Percentiles rank a stretch among this genome's conserved stretches.
Evolutionary conservation across 371 early-diverging fungal species (phyloP).

Genomic region (Batrachochytrium dendrobatidis): DNA sequence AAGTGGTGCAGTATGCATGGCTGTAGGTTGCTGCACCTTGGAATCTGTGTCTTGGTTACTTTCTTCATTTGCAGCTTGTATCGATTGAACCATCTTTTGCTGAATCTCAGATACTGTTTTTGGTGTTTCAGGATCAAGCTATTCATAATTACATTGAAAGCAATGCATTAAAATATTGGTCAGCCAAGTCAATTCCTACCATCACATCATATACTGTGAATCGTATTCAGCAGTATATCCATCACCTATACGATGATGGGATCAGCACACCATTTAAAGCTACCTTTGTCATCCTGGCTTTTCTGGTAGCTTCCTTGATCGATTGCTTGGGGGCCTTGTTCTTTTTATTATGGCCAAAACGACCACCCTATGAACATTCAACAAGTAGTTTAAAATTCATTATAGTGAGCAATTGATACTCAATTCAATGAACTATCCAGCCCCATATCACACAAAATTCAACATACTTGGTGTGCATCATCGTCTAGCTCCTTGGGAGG

Average conservation of each 20-base stretch:
- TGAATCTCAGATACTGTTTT: slow-evolving; percentile 45
- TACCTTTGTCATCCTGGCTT: slow-evolving; percentile 70
- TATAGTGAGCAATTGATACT: slow-evolving; percentile 1
- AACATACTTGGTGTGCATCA: not conserved
- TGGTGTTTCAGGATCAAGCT: slow-evolving; percentile 18
- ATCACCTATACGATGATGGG: no score
- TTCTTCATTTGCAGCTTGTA: slow-evolving; percentile 5
- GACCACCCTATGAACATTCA: slow-evolving; percentile 32
- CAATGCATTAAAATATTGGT: no score
- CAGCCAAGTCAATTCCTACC: no score
- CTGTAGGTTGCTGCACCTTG: slow-evolving; percentile 29
- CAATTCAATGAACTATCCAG: not conserved
- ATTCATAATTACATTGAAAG: slow-evolving; percentile 10
- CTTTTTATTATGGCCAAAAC: slow-evolving; percentile 64
- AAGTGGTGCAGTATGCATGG: slow-evolving; percentile 23
- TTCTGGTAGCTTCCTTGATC: slow-evolving; percentile 66
- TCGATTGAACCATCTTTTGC: slow-evolving; percentile 23
- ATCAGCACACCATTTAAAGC: no score
- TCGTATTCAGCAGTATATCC: no score
- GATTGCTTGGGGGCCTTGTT: slow-evolving; percentile 69
- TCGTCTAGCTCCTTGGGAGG: slow-evolving; percentile 42
- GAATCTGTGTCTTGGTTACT: no score
- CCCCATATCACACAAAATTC: not conserved
- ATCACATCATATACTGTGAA: no score
- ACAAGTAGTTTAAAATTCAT: not conserved